phyloP scores from a whole-genome alignment of 768 basidiomycete genomes.

The Pulveroboletus sp. region DNA sequence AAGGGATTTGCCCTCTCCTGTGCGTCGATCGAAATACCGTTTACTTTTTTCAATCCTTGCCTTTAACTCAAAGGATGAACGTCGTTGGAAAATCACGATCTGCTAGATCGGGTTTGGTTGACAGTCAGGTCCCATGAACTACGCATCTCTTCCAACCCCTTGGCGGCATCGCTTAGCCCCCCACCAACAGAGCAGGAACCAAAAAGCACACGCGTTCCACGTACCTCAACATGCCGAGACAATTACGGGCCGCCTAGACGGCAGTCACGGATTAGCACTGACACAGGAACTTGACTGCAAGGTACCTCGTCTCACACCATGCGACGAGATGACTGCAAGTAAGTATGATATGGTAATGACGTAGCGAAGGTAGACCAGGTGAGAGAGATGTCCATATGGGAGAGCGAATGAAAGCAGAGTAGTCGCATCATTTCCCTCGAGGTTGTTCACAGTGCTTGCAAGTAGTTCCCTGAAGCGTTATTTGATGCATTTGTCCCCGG shows the following conservation, averaged over 20 bases:
- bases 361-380: not conserved
- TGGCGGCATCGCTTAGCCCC: not conserved
- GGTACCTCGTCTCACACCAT: not conserved
- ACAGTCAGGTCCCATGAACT: not conserved
- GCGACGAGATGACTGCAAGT: not conserved
- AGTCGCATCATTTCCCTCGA: not conserved
- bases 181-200: too few relatives aligned
- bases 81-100: not conserved
- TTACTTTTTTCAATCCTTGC: not conserved
- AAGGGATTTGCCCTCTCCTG: too few relatives aligned
- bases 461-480: not conserved
- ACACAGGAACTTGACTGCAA: not conserved
- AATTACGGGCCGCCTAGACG: not conserved
- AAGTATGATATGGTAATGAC: not conserved
- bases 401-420: not conserved
- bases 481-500: not conserved
- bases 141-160: not conserved
- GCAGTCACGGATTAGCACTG: slow-evolving; percentile 2
- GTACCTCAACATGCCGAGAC: not conserved
- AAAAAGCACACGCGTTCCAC: not conserved
- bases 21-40: too few relatives aligned
- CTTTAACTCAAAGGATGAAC: not conserved
- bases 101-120: not conserved
- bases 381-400: not conserved
- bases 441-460: not conserved